Evolutionary conservation across 1,284 basidiomycete species (phyloP).

Genomic region (Bjerkandera adusta): DNA sequence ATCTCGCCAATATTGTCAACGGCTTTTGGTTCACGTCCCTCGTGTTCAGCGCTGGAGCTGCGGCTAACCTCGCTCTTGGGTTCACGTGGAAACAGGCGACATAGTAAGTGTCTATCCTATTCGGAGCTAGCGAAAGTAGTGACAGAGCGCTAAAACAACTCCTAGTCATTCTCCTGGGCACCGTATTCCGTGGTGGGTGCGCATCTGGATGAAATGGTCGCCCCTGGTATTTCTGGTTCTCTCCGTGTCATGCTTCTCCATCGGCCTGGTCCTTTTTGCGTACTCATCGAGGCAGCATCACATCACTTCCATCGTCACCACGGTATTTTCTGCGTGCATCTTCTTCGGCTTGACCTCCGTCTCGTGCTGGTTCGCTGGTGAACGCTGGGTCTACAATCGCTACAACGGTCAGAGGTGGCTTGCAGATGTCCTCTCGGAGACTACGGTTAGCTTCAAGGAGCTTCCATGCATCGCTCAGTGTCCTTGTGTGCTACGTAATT

Average conservation of each 20-base stretch:
- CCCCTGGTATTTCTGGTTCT: conserved; percentile 70
- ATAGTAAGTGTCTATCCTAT: conserved; percentile 49
- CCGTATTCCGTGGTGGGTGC: conserved; percentile 74
- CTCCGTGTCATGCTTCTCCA: conserved; percentile 68
- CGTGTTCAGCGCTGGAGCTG: conserved; percentile 72
- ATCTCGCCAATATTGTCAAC: conserved; percentile 52
- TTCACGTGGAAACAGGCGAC: conserved; percentile 75
- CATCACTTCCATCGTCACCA: conserved; percentile 66
- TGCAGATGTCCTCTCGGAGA: conserved; percentile 52
- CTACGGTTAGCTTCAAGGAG: conserved; percentile 28
- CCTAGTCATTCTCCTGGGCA: conserved; percentile 52
- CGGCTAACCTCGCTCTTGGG: conserved; percentile 69
- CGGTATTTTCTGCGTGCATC: conserved; percentile 70
- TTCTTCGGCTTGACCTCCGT: conserved; percentile 73
- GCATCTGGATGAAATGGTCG: conserved; percentile 75
- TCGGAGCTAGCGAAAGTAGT: conserved; percentile 10
- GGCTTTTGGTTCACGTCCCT: conserved; percentile 70
- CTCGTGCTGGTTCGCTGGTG: conserved; percentile 73
- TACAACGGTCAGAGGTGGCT: conserved; percentile 76
- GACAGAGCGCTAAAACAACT: conserved; percentile 4
- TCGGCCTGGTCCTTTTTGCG: conserved; percentile 62
- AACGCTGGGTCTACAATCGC: conserved; percentile 66
- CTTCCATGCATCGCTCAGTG: conserved; percentile 35
- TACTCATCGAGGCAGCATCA: conserved; percentile 58
- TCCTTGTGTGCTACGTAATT: conserved; percentile 25